phyloP scores from a whole-genome alignment of 176 grass and related monocot species.

The Microstegium vimineum region DNA sequence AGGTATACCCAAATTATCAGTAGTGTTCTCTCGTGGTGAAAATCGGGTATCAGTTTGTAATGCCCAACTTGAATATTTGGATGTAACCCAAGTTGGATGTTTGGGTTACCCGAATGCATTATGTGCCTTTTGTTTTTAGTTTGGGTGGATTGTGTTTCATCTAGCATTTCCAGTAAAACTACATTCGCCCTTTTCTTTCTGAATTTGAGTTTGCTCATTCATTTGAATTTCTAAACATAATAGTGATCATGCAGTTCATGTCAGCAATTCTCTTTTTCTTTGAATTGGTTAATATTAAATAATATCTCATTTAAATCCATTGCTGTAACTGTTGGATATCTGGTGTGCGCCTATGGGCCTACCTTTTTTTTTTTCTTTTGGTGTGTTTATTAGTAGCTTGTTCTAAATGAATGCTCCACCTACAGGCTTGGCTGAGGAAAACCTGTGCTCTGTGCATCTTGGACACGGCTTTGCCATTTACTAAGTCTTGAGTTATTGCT shows the following conservation, averaged over 20 bases:
- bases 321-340: neutral
- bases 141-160: neutral
- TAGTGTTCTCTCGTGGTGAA: neutral
- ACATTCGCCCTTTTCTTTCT: neutral
- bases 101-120: neutral
- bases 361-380: neutral
- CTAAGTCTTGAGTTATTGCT: neutral
- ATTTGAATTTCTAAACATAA: neutral
- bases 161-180: neutral
- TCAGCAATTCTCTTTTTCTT: neutral
- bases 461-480: neutral
- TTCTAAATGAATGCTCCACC: conserved; percentile 4
- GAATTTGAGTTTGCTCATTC: neutral
- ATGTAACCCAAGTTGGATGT: too few relatives aligned
- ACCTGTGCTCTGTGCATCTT: neutral
- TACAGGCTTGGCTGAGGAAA: neutral
- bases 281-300: neutral
- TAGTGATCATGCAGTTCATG: neutral
- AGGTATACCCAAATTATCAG: neutral
- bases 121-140: neutral
- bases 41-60: neutral
- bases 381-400: neutral
- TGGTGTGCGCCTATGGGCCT: neutral
- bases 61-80: neutral
- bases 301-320: neutral